A percentile compares a stretch with the other conserved stretches of the same genome.
Conservation (phyloP, 2,329 filamentous ascomycete species). For the Fusarium annulatum region DNA sequence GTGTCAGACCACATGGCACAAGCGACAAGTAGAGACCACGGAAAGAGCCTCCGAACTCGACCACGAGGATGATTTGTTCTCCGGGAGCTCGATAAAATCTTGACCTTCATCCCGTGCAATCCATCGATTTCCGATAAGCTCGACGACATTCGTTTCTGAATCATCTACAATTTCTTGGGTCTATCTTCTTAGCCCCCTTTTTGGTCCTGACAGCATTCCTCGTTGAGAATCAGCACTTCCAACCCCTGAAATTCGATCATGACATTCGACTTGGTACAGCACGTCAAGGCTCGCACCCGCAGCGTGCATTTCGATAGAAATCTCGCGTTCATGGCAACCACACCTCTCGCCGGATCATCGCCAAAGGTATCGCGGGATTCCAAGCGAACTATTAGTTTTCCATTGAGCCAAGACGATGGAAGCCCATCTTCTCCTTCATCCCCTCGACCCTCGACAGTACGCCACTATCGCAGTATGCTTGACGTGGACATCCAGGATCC, state of each 20-base stretch:
- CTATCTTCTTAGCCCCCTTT: constrained; percentile 49
- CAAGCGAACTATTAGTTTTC: constrained; percentile 52
- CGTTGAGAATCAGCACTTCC: constrained; percentile 35
- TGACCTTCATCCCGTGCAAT: constrained; percentile 30
- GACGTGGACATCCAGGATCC: constrained; percentile 58
- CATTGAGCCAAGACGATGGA: constrained; percentile 29
- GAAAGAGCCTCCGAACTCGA: constrained; percentile 35
- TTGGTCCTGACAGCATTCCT: constrained; percentile 47
- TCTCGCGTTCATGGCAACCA: constrained; percentile 24
- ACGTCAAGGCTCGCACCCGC: constrained; percentile 58
- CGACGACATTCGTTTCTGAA: constrained; percentile 52
- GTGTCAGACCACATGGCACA: constrained; percentile 40
- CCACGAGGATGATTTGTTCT: constrained; percentile 37
- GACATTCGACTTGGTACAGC: constrained; percentile 56
- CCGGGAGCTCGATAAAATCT: constrained; percentile 16
- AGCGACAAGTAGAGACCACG: constrained; percentile 36
- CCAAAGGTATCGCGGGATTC: constrained; percentile 29
- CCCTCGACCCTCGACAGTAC: constrained; percentile 35
- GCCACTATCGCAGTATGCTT: constrained; percentile 64
- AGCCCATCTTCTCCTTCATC: constrained; percentile 6
- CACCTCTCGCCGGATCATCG: constrained; percentile 21
- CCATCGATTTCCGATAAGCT: constrained; percentile 47
- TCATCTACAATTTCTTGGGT: constrained; percentile 62
- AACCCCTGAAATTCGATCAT: constrained; percentile 50
- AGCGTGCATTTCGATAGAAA: constrained; percentile 61